Percentiles rank a stretch among this genome's conserved stretches.
These are phyloP conservation scores for Leucogyrophana mollusca DNA, from an alignment of 768 basidiomycete genomes.

Conservation along the genomic window DNA sequence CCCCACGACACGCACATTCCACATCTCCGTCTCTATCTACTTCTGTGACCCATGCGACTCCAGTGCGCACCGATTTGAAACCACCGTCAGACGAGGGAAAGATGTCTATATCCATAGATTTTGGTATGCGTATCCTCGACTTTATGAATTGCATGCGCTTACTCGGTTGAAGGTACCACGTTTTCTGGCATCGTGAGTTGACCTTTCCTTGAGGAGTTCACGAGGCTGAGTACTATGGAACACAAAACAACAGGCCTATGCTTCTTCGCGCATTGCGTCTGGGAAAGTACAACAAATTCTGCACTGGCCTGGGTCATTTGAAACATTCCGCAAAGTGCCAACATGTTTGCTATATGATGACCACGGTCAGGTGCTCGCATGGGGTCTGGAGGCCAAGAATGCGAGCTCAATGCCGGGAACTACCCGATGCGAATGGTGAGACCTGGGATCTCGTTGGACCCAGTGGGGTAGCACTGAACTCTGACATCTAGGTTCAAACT, in stretches of 20 bases:
- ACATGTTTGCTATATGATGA: conserved; percentile 85
- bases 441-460: background rate
- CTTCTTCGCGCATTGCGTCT: conserved; percentile 77
- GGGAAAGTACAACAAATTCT: conserved; percentile 84
- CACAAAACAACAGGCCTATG: conserved; percentile 78
- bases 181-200: conserved; percentile 81
- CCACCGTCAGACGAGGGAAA: conserved; percentile 62
- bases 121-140: conserved; percentile 53
- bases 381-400: conserved; percentile 89
- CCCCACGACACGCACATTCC: conserved; percentile 12
- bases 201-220: conserved; percentile 4
- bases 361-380: conserved; percentile 69
- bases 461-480: background rate
- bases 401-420: conserved; percentile 66
- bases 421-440: conserved; percentile 54
- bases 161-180: conserved; percentile 81
- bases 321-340: conserved; percentile 84
- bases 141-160: background rate
- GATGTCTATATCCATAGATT: conserved; percentile 81
- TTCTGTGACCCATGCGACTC: conserved; percentile 3
- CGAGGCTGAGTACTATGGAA: no score
- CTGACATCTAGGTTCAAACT: conserved; percentile 71
- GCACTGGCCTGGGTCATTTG: conserved; percentile 82
- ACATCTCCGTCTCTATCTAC: conserved; percentile 21
- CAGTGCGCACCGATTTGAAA: conserved; percentile 18